Base-by-base conservation (phyloP, 495 filamentous ascomycete genomes). In the Hypoxylon intermedium region DNA sequence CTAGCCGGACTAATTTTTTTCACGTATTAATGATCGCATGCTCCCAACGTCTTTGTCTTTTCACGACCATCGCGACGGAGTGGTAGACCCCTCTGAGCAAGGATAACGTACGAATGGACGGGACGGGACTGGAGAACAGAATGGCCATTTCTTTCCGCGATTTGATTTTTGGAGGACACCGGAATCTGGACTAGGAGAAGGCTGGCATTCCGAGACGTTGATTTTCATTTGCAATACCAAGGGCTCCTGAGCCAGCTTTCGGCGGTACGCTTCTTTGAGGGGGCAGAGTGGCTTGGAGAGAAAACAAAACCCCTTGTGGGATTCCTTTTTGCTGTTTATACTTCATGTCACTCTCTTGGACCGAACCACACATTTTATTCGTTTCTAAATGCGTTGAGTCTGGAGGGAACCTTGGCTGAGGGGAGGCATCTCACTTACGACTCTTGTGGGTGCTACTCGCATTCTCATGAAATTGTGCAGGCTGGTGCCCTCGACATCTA, bases 361-460 rank as follows among this genome's bases (percentile, higher is more conserved):
- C 43, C 65, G 49, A 42, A 59, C 53, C 55, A 51, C 53, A 51
- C 51, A 53, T 63, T 36, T 42, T 60, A 56, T 60, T 52, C 62
- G 34, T 41, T 67, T 59, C 52, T 54, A 57, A 67, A 52, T 58
- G 53, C 63, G 58, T 62, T 62, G 64, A 42, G 65, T 62, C 67
- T 67, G 59, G 63, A 58, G 59, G 67, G 30, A 33, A 11, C 34
- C 40, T 61, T 15, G 30, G 36, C 15, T 19, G 20, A 58, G 59
- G 59, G 53, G 24, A 26, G 7, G 57, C 68, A 71, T 71, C 66
- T 52, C 68, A 71, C 68, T 71, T 47, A 71, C 66, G 68, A 69
- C 46, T 53, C 68, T 64, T 69, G 68, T 67, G 66, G 62, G 62
- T 71, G 68, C 49, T 38, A 34, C 28, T 56, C 40, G 47, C 36